phyloP scores from a whole-genome alignment of 345 rosid species.

The Lenwebbia sp. region DNA sequence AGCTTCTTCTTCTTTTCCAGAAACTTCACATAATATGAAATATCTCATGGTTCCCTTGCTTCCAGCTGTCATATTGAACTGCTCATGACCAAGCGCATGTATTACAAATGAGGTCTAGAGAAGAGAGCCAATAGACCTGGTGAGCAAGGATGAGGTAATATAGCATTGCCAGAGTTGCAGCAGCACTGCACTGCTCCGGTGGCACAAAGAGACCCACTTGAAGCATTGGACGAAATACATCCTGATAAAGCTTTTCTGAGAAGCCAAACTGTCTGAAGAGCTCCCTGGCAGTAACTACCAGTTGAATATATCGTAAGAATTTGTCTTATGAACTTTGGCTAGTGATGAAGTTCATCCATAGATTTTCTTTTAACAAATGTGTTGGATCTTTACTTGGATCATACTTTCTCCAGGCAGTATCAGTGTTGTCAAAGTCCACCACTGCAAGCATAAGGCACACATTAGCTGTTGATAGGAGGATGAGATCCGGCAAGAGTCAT shows the following conservation, averaged over 20 bases:
- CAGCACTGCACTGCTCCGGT: conserved; percentile 56
- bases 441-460: conserved; percentile 26
- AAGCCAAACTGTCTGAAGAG: conserved; percentile 50
- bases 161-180: conserved; percentile 43
- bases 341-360: neutral
- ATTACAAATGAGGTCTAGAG: neutral
- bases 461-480: neutral
- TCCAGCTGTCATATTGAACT: neutral
- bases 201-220: conserved; percentile 61
- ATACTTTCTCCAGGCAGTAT: conserved; percentile 51
- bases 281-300: conserved; percentile 59
- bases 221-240: conserved; percentile 36
- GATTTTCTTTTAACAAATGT: neutral
- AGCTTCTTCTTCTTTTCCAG: neutral
- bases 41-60: neutral
- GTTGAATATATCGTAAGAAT: conserved; percentile 20
- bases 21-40: neutral
- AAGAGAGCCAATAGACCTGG: conserved; percentile 25
- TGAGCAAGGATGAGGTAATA: conserved; percentile 36
- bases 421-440: conserved; percentile 63
- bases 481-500: neutral
- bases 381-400: conserved; percentile 41
- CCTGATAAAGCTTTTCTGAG: conserved; percentile 39
- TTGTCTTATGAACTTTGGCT: neutral
- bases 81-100: neutral